Base-by-base conservation (phyloP, 1,284 basidiomycete genomes). In the Ceraceosorus guamensis region DNA sequence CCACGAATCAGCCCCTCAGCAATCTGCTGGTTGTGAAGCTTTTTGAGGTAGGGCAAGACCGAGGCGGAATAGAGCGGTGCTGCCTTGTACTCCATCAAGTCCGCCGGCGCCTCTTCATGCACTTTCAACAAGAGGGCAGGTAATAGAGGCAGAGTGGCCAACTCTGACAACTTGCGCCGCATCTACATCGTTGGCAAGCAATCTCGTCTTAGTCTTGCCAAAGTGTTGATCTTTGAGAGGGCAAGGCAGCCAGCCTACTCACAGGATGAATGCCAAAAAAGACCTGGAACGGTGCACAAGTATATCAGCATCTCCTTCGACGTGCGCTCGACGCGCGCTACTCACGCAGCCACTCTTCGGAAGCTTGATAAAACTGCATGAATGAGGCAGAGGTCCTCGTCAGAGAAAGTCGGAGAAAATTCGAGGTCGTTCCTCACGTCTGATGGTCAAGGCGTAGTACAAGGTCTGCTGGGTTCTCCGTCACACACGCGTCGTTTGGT, bases 191-290 rank as follows among this genome's bases (percentile, higher is more conserved):
- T 24, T 24, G 24, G 24, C 24, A 24, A 24, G 24, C 24, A 24
- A 24, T 3, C 24, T 24, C 24, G 3, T 24, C 24, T 24, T 24
- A 24, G 24, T 24, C 24, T 24, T 24, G 24, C 24, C 24, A 24
- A 3, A 24, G 24, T 24, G 3, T 24, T 3, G 24, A 24, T 24
- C 24, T 24, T 24, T 24, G 24, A 3, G 24, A 24, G 24, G 24
- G 24, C 24, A 24, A 24, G 24, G 24, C 24, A 24, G 24, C 24
- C 24, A 24, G 24, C 24, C 24, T 24, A 24, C 24, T 24, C 24
- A 24, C 24, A 24, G 79, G 79, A 58, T 79, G 79, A 0, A 80
- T 78, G 44, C 79, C 79, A 55, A 79, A 79, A 30, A 78, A 76
- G 54, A 24, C 24, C 24, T 24, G 24, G 24, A 24, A 24, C 2